Conservation (phyloP, 345 rosid species). For the Populus euphratica region DNA sequence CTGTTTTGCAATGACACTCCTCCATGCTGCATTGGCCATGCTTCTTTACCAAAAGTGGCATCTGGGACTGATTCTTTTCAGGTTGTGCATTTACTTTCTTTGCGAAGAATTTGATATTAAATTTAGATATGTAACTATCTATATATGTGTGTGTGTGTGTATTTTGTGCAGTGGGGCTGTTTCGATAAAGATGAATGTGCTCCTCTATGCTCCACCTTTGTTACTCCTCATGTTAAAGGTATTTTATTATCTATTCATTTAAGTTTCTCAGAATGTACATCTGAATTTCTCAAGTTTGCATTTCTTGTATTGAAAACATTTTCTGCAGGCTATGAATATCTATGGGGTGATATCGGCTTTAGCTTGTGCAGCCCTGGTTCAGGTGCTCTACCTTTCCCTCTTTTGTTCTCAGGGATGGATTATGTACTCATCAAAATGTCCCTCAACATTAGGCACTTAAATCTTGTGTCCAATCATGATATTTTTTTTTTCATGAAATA, state of each 20-base stretch:
- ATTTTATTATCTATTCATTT: background rate
- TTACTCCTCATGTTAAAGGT: constrained; percentile 79
- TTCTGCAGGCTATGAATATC: constrained; percentile 67
- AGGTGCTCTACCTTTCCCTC: constrained; percentile 45
- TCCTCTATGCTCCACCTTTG: constrained; percentile 83
- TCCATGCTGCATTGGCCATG: constrained; percentile 68
- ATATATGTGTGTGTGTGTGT: background rate
- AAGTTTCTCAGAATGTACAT: background rate
- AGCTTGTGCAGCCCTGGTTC: constrained; percentile 83
- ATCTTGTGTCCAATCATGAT: background rate
- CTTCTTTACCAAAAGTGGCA: constrained; percentile 68
- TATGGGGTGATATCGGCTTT: constrained; percentile 69
- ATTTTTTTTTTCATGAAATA: background rate
- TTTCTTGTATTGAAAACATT: constrained; percentile 23
- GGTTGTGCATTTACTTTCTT: constrained; percentile 39
- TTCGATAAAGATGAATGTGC: constrained; percentile 92
- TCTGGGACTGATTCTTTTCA: constrained; percentile 76
- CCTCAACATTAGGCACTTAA: background rate
- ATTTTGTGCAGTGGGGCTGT: constrained; percentile 60
- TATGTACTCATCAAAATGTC: background rate
- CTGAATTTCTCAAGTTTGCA: constrained; percentile 8
- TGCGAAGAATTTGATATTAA: constrained; percentile 2
- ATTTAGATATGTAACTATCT: constrained; percentile 12
- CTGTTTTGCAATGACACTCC: constrained; percentile 84
- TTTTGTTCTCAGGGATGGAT: constrained; percentile 10